A percentile compares a stretch with the other conserved stretches of the same genome.
Conservation (phyloP, 768 basidiomycete species). For the Lentinula detonsa region DNA sequence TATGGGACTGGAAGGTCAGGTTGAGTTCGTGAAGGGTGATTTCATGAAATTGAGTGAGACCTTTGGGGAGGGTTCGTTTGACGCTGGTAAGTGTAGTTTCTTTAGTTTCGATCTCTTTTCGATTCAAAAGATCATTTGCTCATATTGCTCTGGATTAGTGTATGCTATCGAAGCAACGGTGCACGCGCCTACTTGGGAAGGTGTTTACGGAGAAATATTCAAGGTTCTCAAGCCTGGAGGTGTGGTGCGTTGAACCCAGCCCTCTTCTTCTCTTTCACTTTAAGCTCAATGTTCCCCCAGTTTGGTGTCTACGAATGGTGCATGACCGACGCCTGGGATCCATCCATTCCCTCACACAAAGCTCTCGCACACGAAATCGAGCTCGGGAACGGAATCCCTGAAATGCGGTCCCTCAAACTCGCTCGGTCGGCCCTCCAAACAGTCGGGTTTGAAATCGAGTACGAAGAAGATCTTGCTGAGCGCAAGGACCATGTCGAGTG, state of each 20-base stretch:
- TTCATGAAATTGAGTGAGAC: slow-evolving; percentile 92
- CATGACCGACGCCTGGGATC: slow-evolving; percentile 95
- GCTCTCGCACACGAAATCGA: slow-evolving; percentile 88
- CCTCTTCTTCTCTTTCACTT: neutral
- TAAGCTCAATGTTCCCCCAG: slow-evolving; percentile 28
- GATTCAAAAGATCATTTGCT: neutral
- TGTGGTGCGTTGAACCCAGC: slow-evolving; percentile 47
- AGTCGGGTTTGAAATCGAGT: slow-evolving; percentile 84
- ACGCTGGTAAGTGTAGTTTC: slow-evolving; percentile 66
- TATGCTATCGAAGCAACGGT: slow-evolving; percentile 98
- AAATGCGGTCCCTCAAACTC: slow-evolving; percentile 77
- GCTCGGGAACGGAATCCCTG: slow-evolving; percentile 94
- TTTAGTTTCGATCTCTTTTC: neutral
- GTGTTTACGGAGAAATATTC: slow-evolving; percentile 89
- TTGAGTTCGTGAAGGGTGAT: slow-evolving; percentile 86
- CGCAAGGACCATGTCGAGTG: slow-evolving; percentile 74
- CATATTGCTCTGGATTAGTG: slow-evolving; percentile 37
- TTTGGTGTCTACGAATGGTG: slow-evolving; percentile 99
- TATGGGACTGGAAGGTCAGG: slow-evolving; percentile 69
- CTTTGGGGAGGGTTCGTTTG: slow-evolving; percentile 90
- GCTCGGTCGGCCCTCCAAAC: slow-evolving; percentile 72
- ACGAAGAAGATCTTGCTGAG: slow-evolving; percentile 93
- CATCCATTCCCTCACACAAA: slow-evolving; percentile 81
- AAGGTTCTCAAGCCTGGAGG: slow-evolving; percentile 97
- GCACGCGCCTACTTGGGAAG: slow-evolving; percentile 94